phyloP scores from a whole-genome alignment of 2,329 filamentous ascomycete genomes.

The Hymenotorrendiella dingleyae region DNA sequence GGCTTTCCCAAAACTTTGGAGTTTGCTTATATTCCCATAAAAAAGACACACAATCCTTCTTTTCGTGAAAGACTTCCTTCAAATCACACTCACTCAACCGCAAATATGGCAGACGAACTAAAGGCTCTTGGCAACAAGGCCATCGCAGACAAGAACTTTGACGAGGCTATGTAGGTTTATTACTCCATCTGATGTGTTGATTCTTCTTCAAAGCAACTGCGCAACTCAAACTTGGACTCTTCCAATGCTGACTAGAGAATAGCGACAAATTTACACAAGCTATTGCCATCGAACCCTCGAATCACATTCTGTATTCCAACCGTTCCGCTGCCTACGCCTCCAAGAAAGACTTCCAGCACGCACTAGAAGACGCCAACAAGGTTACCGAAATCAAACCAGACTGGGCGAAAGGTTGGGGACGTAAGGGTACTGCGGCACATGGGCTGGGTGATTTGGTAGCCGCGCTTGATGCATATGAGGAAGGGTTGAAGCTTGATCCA shows the following conservation, averaged over 20 bases:
- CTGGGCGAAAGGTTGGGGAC: slow-evolving; percentile 94
- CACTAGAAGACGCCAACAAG: slow-evolving; percentile 85
- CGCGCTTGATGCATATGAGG: slow-evolving; percentile 84
- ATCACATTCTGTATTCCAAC: slow-evolving; percentile 98
- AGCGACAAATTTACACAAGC: slow-evolving; percentile 94
- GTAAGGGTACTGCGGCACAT: slow-evolving; percentile 87
- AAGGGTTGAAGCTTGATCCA: slow-evolving; percentile 89
- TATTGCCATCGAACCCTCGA: slow-evolving; percentile 78
- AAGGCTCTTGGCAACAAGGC: slow-evolving; percentile 99
- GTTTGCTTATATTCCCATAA: background rate
- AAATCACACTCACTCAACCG: background rate
- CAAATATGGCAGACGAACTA: slow-evolving; percentile 61
- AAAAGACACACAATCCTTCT: background rate
- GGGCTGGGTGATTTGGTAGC: slow-evolving; percentile 79
- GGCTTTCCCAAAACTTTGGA: background rate
- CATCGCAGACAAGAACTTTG: slow-evolving; percentile 95
- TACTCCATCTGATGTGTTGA: no score
- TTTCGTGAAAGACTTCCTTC: background rate
- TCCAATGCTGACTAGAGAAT: slow-evolving; percentile 5
- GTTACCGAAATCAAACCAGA: slow-evolving; percentile 92
- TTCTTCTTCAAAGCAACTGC: no score
- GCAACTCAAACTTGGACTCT: no score
- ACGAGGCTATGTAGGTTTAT: slow-evolving; percentile 88
- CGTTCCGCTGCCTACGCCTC: slow-evolving; percentile 84
- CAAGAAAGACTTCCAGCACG: slow-evolving; percentile 79